These are phyloP conservation scores for Microsporum canis DNA, from an alignment of 2,329 filamentous ascomycete genomes.

Conservation along the genomic window DNA sequence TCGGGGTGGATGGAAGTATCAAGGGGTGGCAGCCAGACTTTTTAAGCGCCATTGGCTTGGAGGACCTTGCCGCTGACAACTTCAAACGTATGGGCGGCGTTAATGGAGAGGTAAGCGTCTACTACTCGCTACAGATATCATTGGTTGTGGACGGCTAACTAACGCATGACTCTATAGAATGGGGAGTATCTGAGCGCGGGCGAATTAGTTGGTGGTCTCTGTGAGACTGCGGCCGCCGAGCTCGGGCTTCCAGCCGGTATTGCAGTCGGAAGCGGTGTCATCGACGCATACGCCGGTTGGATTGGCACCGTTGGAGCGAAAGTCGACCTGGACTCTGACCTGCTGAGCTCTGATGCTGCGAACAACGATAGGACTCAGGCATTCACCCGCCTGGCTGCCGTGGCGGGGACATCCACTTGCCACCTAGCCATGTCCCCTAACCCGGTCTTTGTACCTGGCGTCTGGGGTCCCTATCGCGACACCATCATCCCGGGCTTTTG, in stretches of 20 bases:
- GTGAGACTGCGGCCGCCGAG: constrained; percentile 68
- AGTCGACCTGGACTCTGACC: constrained; percentile 59
- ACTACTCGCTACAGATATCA: constrained; percentile 21
- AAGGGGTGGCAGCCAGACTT: constrained; percentile 99
- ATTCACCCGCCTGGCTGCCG: constrained; percentile 82
- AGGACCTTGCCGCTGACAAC: constrained; percentile 69
- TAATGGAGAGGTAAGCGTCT: constrained; percentile 72
- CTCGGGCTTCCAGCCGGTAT: constrained; percentile 79
- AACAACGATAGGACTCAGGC: constrained; percentile 85
- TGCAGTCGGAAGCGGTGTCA: constrained; percentile 89
- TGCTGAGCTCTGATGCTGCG: constrained; percentile 54
- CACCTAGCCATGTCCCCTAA: constrained; percentile 91
- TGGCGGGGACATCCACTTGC: constrained; percentile 94
- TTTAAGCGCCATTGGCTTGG: constrained; percentile 72
- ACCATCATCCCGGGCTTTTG: constrained; percentile 85
- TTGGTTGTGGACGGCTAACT: background rate
- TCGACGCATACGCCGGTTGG: constrained; percentile 97
- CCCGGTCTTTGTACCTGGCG: constrained; percentile 84
- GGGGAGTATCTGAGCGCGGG: constrained; percentile 84
- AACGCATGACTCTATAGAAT: constrained; percentile 48
- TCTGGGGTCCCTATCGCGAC: constrained; percentile 95
- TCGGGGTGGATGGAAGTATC: constrained; percentile 93
- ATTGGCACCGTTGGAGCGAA: constrained; percentile 98
- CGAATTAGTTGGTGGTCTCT: constrained; percentile 76
- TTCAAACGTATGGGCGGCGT: constrained; percentile 93